Conservation (phyloP, 495 filamentous ascomycete species). For the Penicillium verhagenii region DNA sequence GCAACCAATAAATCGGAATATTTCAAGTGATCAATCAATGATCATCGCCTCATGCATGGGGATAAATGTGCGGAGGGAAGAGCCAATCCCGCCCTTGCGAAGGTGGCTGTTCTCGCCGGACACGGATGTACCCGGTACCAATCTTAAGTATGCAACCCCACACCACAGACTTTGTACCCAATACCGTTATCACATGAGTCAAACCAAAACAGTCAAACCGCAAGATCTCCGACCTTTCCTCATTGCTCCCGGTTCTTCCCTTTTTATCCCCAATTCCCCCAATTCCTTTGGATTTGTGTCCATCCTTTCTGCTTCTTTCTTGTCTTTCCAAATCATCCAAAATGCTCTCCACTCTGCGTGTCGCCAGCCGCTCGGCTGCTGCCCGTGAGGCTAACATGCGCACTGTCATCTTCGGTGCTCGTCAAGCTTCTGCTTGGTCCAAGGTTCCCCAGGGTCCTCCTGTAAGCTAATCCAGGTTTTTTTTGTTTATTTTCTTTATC, state of each 20-base stretch:
- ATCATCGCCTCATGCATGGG: not conserved
- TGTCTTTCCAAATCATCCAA: conserved; percentile 7
- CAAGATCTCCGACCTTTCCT: conserved; percentile 36
- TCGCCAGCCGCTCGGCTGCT: conserved; percentile 54
- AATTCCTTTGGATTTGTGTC: conserved; percentile 10
- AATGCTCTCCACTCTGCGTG: conserved; percentile 59
- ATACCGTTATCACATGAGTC: conserved; percentile 40
- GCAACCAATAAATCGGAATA: not conserved
- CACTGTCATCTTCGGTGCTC: conserved; percentile 49
- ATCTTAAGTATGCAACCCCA: not conserved
- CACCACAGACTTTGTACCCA: conserved; percentile 22
- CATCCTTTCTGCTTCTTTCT: conserved; percentile 12
- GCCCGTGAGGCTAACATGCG: conserved; percentile 46
- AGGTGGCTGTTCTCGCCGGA: conserved; percentile 12
- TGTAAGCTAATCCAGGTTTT: conserved; percentile 63
- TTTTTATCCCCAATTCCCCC: conserved; percentile 18
- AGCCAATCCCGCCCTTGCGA: conserved; percentile 23
- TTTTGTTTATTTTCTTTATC: too few relatives aligned
- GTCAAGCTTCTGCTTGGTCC: conserved; percentile 81
- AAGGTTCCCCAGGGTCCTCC: conserved; percentile 91
- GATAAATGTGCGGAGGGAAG: conserved; percentile 4
- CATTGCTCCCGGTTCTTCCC: conserved; percentile 24
- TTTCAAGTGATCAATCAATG: not conserved
- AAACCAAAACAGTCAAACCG: conserved; percentile 30
- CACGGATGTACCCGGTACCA: conserved; percentile 21